Evolutionary conservation across 805 yeast species (phyloP), one percentile per base, ranked within the genome.

Genomic region (Metschnikowia reukaufii): DNA sequence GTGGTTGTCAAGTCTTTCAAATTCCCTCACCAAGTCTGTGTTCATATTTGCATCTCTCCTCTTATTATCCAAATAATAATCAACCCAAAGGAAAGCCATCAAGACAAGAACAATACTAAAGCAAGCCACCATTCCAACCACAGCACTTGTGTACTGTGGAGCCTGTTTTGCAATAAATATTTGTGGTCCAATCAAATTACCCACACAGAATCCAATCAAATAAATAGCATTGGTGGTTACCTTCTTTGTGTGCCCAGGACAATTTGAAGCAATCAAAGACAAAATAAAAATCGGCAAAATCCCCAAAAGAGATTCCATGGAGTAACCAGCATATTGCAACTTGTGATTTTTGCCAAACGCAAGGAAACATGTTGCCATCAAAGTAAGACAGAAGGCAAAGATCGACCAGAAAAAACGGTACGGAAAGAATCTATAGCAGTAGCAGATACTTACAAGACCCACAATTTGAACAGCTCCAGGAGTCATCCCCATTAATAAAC

Each of bases 231-330:
- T 77, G 2, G 68, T 73, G 2, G 76, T 67, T 38, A 70, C 62
- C 58, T 78, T 79, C 65, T 81, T 82, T 8, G 86, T 79, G 55
- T 74, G 76, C 7, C 86, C 86, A 5, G 79, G 78, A 39, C 73
- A 69, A 54, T 79, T 79, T 4, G 79, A 65, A 20, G 81, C 69
- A 25, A 76, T 59, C 42, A 64, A 50, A 1, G 76, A 65, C 36
- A 68, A 50, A 23, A 65, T 48, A 48, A 65, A 65, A 35, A 67
- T 60, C 34, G 61, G 55, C 8, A 60, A 59, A 4, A 70, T 62
- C 12, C 68, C 74, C 21, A 64, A 58, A 18, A 73, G 62, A 12
- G 65, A 40, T 41, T 56, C 66, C 50, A 78, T 43, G 47, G 62
- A 64, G 52, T 48, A 63, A 6, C 16, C 75, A 68, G 25, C 60